phyloP scores from a whole-genome alignment of 768 basidiomycete species.

The Pholiota microspora region DNA sequence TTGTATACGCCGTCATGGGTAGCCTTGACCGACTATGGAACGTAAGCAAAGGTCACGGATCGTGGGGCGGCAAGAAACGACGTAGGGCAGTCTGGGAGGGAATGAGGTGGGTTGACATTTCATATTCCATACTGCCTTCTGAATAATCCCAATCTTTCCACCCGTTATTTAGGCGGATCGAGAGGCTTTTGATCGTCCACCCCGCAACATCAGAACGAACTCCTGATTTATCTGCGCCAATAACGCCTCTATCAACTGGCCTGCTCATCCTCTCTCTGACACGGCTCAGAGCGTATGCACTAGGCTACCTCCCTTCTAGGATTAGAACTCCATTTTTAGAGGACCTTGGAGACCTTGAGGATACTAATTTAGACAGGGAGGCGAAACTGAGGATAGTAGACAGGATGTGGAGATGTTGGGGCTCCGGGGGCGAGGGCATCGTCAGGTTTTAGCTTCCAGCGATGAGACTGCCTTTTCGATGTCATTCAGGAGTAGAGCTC shows the following conservation, averaged over 20 bases:
- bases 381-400: conserved; percentile 80
- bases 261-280: conserved; percentile 19
- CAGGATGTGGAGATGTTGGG: conserved; percentile 91
- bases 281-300: conserved; percentile 15
- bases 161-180: conserved; percentile 48
- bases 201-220: conserved; percentile 16
- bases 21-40: conserved; percentile 50
- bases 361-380: conserved; percentile 59
- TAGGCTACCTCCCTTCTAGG: conserved; percentile 35
- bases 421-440: conserved; percentile 55
- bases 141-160: background rate
- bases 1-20: conserved; percentile 58
- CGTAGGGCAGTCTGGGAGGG: conserved; percentile 64
- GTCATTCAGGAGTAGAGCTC: too few species aligned
- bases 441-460: conserved; percentile 32
- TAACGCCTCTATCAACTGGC: conserved; percentile 66
- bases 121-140: background rate
- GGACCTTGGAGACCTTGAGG: conserved; percentile 81
- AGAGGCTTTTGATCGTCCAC: conserved; percentile 53
- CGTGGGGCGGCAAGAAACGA: conserved; percentile 55
- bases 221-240: conserved; percentile 14
- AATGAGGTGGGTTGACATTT: conserved; percentile 49
- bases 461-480: too few species aligned
- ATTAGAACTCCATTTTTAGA: conserved; percentile 76
- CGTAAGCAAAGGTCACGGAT: conserved; percentile 45